Evolutionary conservation across 1,139 yeast genomes (phyloP).

Genomic region (Yamadazyma membranifaciens): DNA sequence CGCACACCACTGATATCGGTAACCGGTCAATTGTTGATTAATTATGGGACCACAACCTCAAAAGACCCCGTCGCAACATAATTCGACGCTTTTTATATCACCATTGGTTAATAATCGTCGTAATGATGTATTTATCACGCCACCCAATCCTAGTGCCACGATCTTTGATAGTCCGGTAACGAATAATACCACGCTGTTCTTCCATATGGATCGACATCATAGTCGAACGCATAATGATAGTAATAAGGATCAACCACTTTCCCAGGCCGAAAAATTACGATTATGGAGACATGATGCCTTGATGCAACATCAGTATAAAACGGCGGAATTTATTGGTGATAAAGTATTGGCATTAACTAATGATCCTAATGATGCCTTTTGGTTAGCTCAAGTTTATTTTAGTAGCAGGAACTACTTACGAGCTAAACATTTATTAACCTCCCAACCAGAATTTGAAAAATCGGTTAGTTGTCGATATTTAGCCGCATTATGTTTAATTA

Average conservation of each 20-base stretch:
- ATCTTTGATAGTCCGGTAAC: constrained; percentile 46
- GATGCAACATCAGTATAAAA: constrained; percentile 86
- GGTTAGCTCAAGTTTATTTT: constrained; percentile 91
- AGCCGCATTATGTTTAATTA: constrained; percentile 72
- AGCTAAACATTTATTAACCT: constrained; percentile 63
- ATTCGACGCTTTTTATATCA: constrained; percentile 62
- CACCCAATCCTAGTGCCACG: constrained; percentile 48
- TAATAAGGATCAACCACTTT: constrained; percentile 36
- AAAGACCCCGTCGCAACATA: constrained; percentile 48
- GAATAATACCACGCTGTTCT: constrained; percentile 41
- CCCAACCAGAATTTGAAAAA: constrained; percentile 39
- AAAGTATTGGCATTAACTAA: constrained; percentile 73
- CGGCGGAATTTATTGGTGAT: constrained; percentile 93
- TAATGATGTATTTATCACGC: constrained; percentile 52
- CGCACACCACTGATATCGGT: not conserved
- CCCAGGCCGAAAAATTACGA: constrained; percentile 84
- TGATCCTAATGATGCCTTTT: constrained; percentile 92
- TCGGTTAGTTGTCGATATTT: constrained; percentile 77
- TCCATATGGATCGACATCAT: constrained; percentile 28
- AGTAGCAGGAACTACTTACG: constrained; percentile 72
- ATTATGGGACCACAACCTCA: constrained; percentile 23
- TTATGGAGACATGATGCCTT: constrained; percentile 94
- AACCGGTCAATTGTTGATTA: not conserved
- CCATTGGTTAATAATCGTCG: constrained; percentile 52
- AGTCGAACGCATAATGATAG: constrained; percentile 11